Evolutionary conservation across 805 yeast genomes (phyloP).

Genomic region (Wickerhamiella australiensis): DNA sequence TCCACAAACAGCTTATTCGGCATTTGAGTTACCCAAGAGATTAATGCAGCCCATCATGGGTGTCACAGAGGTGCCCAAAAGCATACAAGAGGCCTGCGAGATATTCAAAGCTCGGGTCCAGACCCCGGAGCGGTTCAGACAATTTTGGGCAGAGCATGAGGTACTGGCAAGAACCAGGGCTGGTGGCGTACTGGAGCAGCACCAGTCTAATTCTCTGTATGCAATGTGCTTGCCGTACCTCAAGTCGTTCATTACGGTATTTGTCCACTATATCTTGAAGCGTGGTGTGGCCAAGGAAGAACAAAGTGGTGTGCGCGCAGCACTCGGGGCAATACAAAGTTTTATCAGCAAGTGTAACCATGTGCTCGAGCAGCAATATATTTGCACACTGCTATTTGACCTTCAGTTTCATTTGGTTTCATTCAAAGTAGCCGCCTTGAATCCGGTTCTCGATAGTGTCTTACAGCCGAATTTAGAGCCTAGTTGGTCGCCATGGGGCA

Average conservation of each 20-base stretch:
- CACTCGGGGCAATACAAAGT: conserved; percentile 20
- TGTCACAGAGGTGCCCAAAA: conserved; percentile 43
- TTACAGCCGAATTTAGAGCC: conserved; percentile 9
- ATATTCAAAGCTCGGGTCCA: conserved; percentile 50
- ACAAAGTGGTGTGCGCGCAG: conserved; percentile 17
- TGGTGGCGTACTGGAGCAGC: neutral
- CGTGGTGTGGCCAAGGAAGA: conserved; percentile 22
- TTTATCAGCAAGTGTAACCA: conserved; percentile 62
- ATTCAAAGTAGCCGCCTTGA: conserved; percentile 27
- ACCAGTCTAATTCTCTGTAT: conserved; percentile 35
- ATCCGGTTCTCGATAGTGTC: conserved; percentile 18
- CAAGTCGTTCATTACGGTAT: conserved; percentile 50
- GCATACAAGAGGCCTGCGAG: conserved; percentile 67
- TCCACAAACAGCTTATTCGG: conserved; percentile 42
- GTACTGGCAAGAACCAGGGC: conserved; percentile 10
- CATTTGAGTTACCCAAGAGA: conserved; percentile 42
- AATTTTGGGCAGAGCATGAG: conserved; percentile 61
- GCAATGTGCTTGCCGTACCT: conserved; percentile 39
- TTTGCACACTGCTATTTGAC: conserved; percentile 63
- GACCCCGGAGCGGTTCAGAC: conserved; percentile 55
- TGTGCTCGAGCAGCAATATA: conserved; percentile 63
- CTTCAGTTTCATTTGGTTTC: conserved; percentile 40
- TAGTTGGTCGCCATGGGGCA: neutral
- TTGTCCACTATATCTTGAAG: conserved; percentile 51
- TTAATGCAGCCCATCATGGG: conserved; percentile 25